These are phyloP conservation scores for Carpinus viminea DNA, from an alignment of 306 rosid genomes.

Conservation along the genomic window DNA sequence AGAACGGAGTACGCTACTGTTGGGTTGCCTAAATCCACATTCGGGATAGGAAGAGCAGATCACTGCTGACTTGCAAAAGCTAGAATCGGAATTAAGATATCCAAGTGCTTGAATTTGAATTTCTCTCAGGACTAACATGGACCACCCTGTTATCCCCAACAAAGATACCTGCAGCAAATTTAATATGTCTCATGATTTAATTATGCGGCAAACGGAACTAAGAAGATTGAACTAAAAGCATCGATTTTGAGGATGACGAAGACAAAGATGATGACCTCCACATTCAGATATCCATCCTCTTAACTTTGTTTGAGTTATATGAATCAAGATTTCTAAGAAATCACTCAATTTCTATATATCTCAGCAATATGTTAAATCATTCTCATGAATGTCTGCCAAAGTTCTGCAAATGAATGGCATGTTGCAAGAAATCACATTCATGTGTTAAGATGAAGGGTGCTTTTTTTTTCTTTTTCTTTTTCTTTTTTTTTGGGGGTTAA, in stretches of 20 bases:
- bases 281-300: neutral
- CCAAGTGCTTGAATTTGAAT: conserved; percentile 34
- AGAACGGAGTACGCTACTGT: conserved; percentile 84
- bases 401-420: neutral
- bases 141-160: conserved; percentile 99
- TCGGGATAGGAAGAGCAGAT: conserved; percentile 83
- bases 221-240: neutral
- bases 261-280: conserved; percentile 2
- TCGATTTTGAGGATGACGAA: neutral
- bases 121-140: conserved; percentile 73
- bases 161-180: conserved; percentile 55
- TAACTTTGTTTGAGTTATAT: neutral
- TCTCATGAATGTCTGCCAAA: neutral
- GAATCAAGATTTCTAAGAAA: neutral
- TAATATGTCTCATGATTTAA: conserved; percentile 12
- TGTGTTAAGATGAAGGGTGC: neutral
- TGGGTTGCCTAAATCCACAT: conserved; percentile 85
- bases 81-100: conserved; percentile 55
- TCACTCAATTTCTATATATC: neutral
- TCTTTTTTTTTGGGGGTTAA: too few species aligned
- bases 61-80: conserved; percentile 44
- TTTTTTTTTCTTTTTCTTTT: too few species aligned
- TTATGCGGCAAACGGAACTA: neutral
- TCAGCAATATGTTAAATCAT: neutral
- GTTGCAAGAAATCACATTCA: neutral